Percentiles rank a stretch among this genome's conserved stretches.
These are phyloP conservation scores for Sesbania bispinosa DNA, from an alignment of 306 rosid genomes.

Conservation along the genomic window DNA sequence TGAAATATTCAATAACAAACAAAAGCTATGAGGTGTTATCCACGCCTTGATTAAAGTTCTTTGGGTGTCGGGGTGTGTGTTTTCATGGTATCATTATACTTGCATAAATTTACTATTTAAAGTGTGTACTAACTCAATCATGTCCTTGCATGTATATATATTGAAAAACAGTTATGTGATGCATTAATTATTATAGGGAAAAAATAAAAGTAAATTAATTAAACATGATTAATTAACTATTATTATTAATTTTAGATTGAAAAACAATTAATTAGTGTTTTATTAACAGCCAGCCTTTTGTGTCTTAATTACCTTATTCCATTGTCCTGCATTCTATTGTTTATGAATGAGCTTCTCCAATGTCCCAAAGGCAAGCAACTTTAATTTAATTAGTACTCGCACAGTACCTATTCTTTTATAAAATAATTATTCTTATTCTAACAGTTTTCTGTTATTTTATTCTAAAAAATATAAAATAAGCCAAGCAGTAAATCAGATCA, in stretches of 20 bases:
- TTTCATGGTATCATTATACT: not conserved
- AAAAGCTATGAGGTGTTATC: conserved; percentile 21
- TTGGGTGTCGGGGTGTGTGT: conserved; percentile 40
- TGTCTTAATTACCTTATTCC: not conserved
- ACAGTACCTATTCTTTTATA: too few relatives aligned
- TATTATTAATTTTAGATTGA: not conserved
- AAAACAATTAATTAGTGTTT: not conserved
- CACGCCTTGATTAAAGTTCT: conserved; percentile 15
- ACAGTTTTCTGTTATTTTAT: too few relatives aligned
- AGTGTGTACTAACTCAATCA: not conserved
- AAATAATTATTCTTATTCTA: too few relatives aligned
- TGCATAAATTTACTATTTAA: conserved; percentile 5
- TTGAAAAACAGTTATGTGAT: not conserved
- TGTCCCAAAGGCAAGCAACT: not conserved
- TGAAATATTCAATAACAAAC: not conserved
- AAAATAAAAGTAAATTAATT: too few relatives aligned
- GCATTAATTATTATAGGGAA: not conserved
- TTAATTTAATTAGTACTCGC: not conserved
- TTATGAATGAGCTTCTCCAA: not conserved
- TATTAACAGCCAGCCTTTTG: not conserved
- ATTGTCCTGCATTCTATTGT: not conserved
- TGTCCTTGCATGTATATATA: not conserved
- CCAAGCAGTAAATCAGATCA: too few relatives aligned
- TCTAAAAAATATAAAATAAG: too few relatives aligned
- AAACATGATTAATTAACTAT: too few relatives aligned